Evolutionary conservation across 495 filamentous ascomycete genomes (phyloP), one percentile per base, ranked within the genome.

Genomic region (Amniculicola lignicola): DNA sequence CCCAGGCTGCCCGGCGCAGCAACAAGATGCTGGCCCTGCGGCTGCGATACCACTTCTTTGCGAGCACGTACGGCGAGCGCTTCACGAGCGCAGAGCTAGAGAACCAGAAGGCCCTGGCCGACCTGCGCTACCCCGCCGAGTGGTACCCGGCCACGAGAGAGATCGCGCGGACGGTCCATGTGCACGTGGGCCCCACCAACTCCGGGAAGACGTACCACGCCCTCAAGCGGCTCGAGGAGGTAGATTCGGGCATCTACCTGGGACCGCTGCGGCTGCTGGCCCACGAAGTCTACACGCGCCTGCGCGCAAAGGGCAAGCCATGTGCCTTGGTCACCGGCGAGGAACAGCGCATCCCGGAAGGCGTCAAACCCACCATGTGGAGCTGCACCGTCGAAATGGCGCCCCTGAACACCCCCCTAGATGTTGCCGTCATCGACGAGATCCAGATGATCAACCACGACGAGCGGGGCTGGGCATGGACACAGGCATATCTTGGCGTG

Each of bases 321-420:
- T 92, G 88, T 64, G 82, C 86, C 50, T 77, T 99, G 36, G 70
- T 99, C 35, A 99, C 94, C 1, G 94, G 94, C 36, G 94, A 99
- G 62, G 94, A 97, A 61, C 77, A 84, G 49, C 79, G 84, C 43
- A 67, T 83, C 10, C 78, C 80, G 2, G 64, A 68, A 24, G 75
- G 75, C 18, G 37, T 10, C 9, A 62, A 73, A 19, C 12, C 25
- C 21, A 36, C 35, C 15, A 83, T 95, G 67, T 73, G 72, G 47
- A 92, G 88, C 69, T 96, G 94, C 63, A 99, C 94, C 0, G 92
- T 99, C 10, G 94, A 99, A 68, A 99, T 99, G 94, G 80, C 90
- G 35, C 86, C 85, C 29, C 58, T 95, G 9, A 86, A 84, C 51
- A 64, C 63, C 12, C 57, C 63, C 3, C 82, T 90, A 24, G 92